Conservation (phyloP, 2,329 filamentous ascomycete species). For the Herpotrichia juniperi region DNA sequence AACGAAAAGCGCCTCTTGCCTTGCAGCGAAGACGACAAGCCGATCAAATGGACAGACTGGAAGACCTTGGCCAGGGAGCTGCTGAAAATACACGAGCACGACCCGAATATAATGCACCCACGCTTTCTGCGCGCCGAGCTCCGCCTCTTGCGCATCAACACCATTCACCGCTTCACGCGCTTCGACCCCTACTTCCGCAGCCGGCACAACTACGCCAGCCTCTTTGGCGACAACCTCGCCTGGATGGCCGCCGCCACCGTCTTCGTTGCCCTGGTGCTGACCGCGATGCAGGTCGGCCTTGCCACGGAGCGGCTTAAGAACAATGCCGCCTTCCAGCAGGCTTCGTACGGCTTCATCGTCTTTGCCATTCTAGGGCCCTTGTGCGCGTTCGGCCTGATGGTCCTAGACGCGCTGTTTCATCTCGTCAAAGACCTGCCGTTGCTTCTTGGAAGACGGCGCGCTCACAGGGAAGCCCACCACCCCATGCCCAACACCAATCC, state of each 20-base stretch:
- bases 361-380: conserved; percentile 30
- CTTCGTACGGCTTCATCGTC: conserved; percentile 25
- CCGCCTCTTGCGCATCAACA: conserved; percentile 29
- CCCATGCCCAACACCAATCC: no score
- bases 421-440: no score
- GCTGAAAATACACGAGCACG: no score
- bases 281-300: conserved; percentile 33
- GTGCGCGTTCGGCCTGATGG: no score
- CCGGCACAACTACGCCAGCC: conserved; percentile 29
- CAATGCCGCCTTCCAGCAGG: conserved; percentile 23
- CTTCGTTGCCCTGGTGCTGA: conserved; percentile 31
- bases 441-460: no score
- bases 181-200: conserved; percentile 21
- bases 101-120: conserved; percentile 23
- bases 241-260: conserved; percentile 28
- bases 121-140: conserved; percentile 34
- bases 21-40: no score
- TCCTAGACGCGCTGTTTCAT: no score
- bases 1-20: conserved; percentile 20
- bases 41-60: conserved; percentile 25
- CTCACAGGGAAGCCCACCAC: no score
- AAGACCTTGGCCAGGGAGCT: conserved; percentile 18
- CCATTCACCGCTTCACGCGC: conserved; percentile 26
- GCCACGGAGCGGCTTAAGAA: conserved; percentile 20
- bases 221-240: conserved; percentile 28